Evolutionary conservation across 768 basidiomycete species (phyloP).

Genomic region (Pleurotus eryngii): DNA sequence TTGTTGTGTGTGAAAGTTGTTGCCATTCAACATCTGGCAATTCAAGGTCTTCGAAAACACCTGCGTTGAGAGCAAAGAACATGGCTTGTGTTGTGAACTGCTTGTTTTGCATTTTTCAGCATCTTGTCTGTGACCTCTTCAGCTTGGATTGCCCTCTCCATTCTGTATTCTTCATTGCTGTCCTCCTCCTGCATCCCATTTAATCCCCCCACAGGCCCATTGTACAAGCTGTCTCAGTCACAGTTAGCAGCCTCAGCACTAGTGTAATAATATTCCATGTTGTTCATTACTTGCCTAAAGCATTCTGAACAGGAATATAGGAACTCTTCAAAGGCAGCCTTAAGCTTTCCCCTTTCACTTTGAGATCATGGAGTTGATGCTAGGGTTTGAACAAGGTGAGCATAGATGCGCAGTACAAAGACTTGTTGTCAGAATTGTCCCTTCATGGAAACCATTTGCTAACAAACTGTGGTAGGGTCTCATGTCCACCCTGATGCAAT

Average conservation of each 20-base stretch:
- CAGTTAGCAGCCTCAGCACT: slow-evolving; percentile 7
- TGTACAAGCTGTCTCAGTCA: slow-evolving; percentile 1
- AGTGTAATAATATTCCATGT: slow-evolving; percentile 11
- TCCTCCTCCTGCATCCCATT: slow-evolving; percentile 8
- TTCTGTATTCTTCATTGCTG: no score
- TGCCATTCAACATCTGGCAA: no score
- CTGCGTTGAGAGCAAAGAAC: no score
- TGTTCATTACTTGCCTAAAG: background rate
- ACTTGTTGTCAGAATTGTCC: slow-evolving; percentile 17
- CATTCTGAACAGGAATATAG: background rate
- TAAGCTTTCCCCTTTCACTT: background rate
- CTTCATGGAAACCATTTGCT: slow-evolving; percentile 30
- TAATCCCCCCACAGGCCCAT: no score
- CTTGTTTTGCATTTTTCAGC: no score
- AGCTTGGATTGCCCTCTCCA: no score
- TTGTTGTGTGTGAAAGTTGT: background rate
- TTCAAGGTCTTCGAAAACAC: no score
- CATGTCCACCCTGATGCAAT: slow-evolving; percentile 16
- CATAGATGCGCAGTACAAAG: slow-evolving; percentile 31
- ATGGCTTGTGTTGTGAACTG: background rate
- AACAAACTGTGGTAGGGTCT: slow-evolving; percentile 32
- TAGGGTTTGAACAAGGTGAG: slow-evolving; percentile 14
- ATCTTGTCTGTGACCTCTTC: no score
- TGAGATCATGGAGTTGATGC: slow-evolving; percentile 1
- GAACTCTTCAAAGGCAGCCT: slow-evolving; percentile 10